Evolutionary conservation across 495 filamentous ascomycete species (phyloP), one percentile per base, ranked within the genome.

Genomic region (Aspergillus sclerotioniger): DNA sequence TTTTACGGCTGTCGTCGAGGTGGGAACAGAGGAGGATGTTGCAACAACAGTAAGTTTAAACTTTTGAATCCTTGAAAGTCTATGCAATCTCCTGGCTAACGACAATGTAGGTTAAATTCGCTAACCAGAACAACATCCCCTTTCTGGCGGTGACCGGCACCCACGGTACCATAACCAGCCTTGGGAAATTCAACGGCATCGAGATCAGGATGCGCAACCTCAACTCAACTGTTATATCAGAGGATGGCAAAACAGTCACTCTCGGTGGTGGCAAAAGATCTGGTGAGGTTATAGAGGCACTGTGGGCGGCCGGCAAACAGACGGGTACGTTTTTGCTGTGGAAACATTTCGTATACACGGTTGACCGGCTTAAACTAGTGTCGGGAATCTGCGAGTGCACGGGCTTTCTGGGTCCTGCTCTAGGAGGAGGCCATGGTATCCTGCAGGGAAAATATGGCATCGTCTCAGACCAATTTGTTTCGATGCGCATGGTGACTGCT

Each of bases 361-460:
- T 25, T 60, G 21, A 54, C 20, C 13, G 1, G 20, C 13, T n/a
- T 20, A 3, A 6, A 16, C 65, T 65, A 66, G 78, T 80, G 0
- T 83, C 82, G 17, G 83, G 83, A 43, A 71, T 67, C 6, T 83
- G 82, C 51, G 76, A 84, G 60, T 87, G 84, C 62, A 78, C 81
- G 32, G 75, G 79, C 57, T 65, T 74, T 54, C 59, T 85, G 3
- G 84, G 83, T 6, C 80, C 82, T 10, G 77, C 69, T 0, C 79
- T 49, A 8, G 46, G 46, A n/a, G 21, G 10, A 12, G 20, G 46
- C 21, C 46, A 52, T 28, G 13, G 20, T 39, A 15, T 39, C 17
- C 33, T 52, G 16, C 49, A 52, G 15, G 49, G 49, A 3, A 52
- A 52, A 37, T 52, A 52, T 20, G 49, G 49, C 49, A 35, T 17